A percentile compares a stretch with the other conserved stretches of the same genome.
phyloP scores from a whole-genome alignment of 2,329 filamentous ascomycete genomes.

The Cladorrhinum sp. region DNA sequence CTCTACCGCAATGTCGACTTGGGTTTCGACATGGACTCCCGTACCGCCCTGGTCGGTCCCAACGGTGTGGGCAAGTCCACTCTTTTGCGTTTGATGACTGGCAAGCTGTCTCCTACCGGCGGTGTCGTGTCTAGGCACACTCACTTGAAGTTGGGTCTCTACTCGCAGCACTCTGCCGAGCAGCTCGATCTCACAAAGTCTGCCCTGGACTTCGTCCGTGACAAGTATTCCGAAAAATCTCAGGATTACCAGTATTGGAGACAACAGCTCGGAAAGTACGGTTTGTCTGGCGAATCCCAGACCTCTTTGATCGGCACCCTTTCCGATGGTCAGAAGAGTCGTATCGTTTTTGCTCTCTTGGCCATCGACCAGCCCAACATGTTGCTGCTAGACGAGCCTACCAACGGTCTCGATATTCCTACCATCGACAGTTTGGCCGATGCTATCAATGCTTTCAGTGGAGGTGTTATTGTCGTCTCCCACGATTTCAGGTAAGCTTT shows the following conservation, averaged over 20 bases:
- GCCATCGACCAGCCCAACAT: conserved; percentile 97
- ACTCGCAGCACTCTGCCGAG: conserved; percentile 97
- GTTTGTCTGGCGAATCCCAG: conserved; percentile 87
- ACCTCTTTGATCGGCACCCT: conserved; percentile 97
- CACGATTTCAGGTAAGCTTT: conserved; percentile 94
- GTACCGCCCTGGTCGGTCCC: conserved; percentile 92
- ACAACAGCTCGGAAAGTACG: conserved; percentile 93
- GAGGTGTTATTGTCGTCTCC: conserved; percentile 95
- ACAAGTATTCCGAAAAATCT: conserved; percentile 84
- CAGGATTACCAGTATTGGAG: conserved; percentile 99
- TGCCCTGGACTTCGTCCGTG: conserved; percentile 92
- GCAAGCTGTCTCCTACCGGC: conserved; percentile 80
- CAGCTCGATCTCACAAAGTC: conserved; percentile 98
- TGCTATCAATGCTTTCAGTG: conserved; percentile 92
- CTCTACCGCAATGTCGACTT: conserved; percentile 96
- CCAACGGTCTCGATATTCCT: conserved; percentile 98
- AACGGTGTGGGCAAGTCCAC: conserved; percentile 99
- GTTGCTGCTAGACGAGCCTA: conserved; percentile 96
- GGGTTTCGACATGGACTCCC: conserved; percentile 99
- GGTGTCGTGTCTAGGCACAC: conserved; percentile 89
- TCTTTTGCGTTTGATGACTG: conserved; percentile 92
- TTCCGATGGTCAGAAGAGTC: conserved; percentile 95
- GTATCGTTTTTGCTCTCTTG: conserved; percentile 95
- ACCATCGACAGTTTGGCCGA: conserved; percentile 97
- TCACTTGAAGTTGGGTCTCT: conserved; percentile 96